Percentiles rank a stretch among this genome's conserved stretches.
phyloP scores from a whole-genome alignment of 176 grass and related monocot genomes.

The Eragrostis nindensis region DNA sequence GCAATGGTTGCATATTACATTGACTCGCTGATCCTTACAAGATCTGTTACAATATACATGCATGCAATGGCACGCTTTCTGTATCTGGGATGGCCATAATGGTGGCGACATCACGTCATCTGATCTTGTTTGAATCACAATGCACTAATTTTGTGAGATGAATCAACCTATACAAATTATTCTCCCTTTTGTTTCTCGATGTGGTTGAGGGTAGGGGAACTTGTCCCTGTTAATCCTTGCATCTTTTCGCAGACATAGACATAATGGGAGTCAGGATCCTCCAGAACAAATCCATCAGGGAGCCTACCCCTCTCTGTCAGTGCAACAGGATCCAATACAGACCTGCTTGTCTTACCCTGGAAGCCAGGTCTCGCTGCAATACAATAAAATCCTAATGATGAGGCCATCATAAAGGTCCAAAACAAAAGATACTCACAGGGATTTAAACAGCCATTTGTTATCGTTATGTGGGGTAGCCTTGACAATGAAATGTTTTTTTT shows the following conservation, averaged over 20 bases:
- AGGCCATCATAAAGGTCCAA: not conserved
- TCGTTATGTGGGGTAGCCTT: not conserved
- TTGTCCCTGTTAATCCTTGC: slow-evolving; percentile 37
- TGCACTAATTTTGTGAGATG: slow-evolving; percentile 31
- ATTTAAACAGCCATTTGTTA: slow-evolving; percentile 3
- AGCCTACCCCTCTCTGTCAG: slow-evolving; percentile 70
- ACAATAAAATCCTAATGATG: slow-evolving; percentile 27
- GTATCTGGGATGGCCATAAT: slow-evolving; percentile 57
- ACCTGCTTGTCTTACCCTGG: slow-evolving; percentile 55
- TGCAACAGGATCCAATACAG: slow-evolving; percentile 79
- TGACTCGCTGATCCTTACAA: slow-evolving; percentile 35
- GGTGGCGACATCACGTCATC: slow-evolving; percentile 39
- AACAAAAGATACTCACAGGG: slow-evolving; percentile 9
- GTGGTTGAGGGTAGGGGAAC: slow-evolving; percentile 29
- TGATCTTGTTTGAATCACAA: slow-evolving; percentile 41
- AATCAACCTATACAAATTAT: slow-evolving; percentile 46
- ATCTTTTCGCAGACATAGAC: slow-evolving; percentile 89
- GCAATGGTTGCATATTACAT: slow-evolving; percentile 21
- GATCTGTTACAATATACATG: slow-evolving; percentile 27
- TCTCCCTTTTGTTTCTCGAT: slow-evolving; percentile 28
- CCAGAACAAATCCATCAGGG: slow-evolving; percentile 67
- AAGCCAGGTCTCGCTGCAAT: slow-evolving; percentile 90
- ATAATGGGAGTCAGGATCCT: slow-evolving; percentile 98
- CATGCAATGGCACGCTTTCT: slow-evolving; percentile 34
- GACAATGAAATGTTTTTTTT: slow-evolving; percentile 21